These are phyloP conservation scores for Musa itinerans DNA, from an alignment of 176 grass and related monocot genomes.

Conservation along the genomic window DNA sequence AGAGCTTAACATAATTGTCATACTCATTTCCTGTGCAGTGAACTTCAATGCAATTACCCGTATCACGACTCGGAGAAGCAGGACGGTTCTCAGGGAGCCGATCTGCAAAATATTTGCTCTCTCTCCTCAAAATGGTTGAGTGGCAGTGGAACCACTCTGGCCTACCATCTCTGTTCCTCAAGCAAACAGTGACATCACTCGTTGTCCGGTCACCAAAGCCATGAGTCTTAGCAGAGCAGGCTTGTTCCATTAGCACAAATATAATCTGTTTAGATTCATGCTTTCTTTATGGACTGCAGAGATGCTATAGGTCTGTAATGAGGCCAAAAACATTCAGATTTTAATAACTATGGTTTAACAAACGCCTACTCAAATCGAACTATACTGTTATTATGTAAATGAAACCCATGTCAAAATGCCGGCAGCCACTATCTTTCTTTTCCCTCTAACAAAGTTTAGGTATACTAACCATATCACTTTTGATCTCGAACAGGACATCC, in stretches of 20 bases:
- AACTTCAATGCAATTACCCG: constrained; percentile 48
- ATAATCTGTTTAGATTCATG: neutral
- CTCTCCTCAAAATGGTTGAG: constrained; percentile 38
- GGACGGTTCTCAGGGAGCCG: constrained; percentile 21
- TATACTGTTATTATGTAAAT: neutral
- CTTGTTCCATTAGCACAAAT: constrained; percentile 36
- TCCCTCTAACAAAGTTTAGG: neutral
- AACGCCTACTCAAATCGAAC: neutral
- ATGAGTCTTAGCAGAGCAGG: constrained; percentile 13
- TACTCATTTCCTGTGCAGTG: constrained; percentile 42
- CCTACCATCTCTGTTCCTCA: constrained; percentile 35
- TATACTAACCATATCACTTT: neutral
- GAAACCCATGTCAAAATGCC: neutral
- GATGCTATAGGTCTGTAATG: neutral
- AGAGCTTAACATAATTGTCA: constrained; percentile 60
- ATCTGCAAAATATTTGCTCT: constrained; percentile 60
- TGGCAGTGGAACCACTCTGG: constrained; percentile 62
- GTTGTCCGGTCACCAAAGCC: constrained; percentile 50
- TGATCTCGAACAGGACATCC: neutral
- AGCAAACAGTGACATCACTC: constrained; percentile 56
- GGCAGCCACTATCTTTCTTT: neutral
- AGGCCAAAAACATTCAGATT: neutral
- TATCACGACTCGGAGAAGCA: constrained; percentile 5
- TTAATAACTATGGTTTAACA: neutral
- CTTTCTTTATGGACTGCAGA: neutral